Evolutionary conservation across 2,329 filamentous ascomycete genomes (phyloP).

Genomic region (Nothophoma quercina): DNA sequence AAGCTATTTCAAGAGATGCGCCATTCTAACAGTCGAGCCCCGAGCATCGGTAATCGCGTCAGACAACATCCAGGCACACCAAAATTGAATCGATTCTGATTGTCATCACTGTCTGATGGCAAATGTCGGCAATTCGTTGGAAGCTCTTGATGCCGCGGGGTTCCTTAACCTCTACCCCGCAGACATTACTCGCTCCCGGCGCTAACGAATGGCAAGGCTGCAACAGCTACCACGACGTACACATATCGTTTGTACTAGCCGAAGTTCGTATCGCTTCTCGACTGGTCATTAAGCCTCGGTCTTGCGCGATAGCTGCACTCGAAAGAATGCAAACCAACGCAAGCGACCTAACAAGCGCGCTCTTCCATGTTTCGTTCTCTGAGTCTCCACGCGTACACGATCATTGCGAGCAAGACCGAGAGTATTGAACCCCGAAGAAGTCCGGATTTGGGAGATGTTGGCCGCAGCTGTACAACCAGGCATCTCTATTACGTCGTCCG

Average conservation of each 20-base stretch:
- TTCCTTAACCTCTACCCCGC: conserved; percentile 30
- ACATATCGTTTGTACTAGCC: background rate
- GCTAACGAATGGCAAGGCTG: conserved; percentile 17
- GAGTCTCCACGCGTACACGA: background rate
- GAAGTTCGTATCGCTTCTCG: too few relatives aligned
- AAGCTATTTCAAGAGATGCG: background rate
- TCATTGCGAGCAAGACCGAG: background rate
- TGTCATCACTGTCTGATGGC: conserved; percentile 25
- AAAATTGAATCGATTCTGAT: conserved; percentile 21
- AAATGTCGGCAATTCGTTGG: conserved; percentile 30
- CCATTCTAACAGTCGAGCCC: background rate
- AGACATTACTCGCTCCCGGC: conserved; percentile 18
- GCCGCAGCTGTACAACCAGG: background rate
- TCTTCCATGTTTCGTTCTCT: too few relatives aligned
- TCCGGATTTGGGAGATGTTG: background rate
- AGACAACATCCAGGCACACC: background rate
- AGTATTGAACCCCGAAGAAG: background rate
- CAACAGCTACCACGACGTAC: background rate
- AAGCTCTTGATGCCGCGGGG: conserved; percentile 19
- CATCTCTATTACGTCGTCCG: background rate
- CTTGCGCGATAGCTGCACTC: background rate
- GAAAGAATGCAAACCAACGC: background rate
- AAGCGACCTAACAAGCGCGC: background rate
- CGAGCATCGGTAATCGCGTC: background rate
- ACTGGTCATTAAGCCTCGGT: too few relatives aligned